These are phyloP conservation scores for Penicillium occitanis DNA, from an alignment of 2,329 filamentous ascomycete species.

Conservation along the genomic window DNA sequence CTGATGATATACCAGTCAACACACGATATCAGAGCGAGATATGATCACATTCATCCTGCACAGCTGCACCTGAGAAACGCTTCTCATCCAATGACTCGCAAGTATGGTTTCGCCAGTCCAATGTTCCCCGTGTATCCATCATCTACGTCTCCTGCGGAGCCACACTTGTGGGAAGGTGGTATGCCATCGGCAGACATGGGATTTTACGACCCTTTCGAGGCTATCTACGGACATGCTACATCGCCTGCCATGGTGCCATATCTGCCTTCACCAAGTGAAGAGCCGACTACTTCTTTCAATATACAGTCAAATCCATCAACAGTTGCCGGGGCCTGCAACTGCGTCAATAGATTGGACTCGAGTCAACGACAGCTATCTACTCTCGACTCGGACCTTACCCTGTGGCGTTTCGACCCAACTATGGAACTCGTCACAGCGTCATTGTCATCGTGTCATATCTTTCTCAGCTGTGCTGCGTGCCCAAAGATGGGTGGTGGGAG, in stretches of 20 bases:
- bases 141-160: constrained; percentile 8
- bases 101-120: not conserved
- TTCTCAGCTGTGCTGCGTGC: constrained; percentile 34
- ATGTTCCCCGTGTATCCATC: not conserved
- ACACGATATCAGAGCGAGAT: constrained; percentile 3
- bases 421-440: constrained; percentile 34
- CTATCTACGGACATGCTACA: constrained; percentile 17
- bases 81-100: constrained; percentile 2
- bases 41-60: constrained; percentile 12
- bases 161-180: constrained; percentile 8
- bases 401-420: constrained; percentile 35
- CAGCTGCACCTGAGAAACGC: constrained; percentile 2
- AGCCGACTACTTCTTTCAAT: constrained; percentile 27
- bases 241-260: constrained; percentile 30
- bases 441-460: constrained; percentile 32
- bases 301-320: constrained; percentile 7
- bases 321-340: constrained; percentile 27
- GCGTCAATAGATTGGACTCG: constrained; percentile 32
- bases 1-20: constrained; percentile 12
- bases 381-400: constrained; percentile 25
- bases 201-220: constrained; percentile 1
- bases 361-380: constrained; percentile 35
- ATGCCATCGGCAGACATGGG: not conserved
- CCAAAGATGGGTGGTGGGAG: constrained; percentile 31
- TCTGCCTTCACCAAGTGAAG: constrained; percentile 29